Conservation (phyloP, 164 flowering plant genomes). For the Aristolochia californica region DNA sequence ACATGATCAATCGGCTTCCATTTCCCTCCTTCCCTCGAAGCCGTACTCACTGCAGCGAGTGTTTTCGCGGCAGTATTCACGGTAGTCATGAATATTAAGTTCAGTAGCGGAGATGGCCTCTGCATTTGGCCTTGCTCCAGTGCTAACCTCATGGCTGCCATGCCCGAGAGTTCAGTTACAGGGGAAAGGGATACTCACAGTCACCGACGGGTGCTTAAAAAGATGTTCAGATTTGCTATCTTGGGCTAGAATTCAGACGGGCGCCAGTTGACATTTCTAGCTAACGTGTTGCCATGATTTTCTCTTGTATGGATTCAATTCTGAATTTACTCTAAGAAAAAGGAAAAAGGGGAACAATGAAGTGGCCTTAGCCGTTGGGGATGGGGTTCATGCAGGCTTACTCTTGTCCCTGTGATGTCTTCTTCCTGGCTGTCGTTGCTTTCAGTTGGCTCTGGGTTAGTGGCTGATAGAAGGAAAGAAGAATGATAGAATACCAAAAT, state of each 20-base stretch:
- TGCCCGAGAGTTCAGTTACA: background rate
- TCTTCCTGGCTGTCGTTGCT: no score
- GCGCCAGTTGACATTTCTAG: background rate
- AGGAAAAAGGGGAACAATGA: no score
- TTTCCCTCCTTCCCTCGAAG: constrained; percentile 8
- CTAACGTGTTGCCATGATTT: background rate
- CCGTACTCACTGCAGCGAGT: constrained; percentile 24
- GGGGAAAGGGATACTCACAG: no score
- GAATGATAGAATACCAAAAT: no score
- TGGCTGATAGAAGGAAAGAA: no score
- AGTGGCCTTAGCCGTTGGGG: no score
- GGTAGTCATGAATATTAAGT: constrained; percentile 40
- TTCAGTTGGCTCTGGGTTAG: no score
- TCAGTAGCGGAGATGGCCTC: constrained; percentile 26
- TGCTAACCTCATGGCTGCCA: constrained; percentile 3
- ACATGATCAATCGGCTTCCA: constrained; percentile 38
- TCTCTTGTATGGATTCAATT: no score
- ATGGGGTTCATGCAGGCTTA: no score
- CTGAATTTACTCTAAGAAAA: no score
- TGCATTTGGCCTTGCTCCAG: background rate
- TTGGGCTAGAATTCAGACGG: background rate
- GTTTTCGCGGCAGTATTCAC: constrained; percentile 37
- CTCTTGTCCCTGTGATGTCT: no score
- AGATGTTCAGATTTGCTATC: background rate
- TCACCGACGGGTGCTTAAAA: no score